Conservation (phyloP, 495 filamentous ascomycete genomes). For the Polyplosphaeria fusca region DNA sequence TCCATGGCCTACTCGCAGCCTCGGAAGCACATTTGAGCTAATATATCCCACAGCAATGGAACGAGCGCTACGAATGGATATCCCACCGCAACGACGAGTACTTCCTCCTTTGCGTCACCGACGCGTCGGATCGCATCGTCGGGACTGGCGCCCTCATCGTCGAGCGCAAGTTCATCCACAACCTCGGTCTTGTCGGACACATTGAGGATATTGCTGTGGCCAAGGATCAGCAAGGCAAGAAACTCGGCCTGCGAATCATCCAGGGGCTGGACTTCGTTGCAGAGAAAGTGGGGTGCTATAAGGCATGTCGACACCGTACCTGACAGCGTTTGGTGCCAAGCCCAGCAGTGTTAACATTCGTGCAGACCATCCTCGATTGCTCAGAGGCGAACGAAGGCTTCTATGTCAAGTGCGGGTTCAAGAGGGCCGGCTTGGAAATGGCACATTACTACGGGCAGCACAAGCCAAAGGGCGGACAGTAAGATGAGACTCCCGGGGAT, state of each 20-base stretch:
- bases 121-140: conserved; percentile 67
- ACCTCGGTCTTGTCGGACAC: conserved; percentile 78
- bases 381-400: conserved; percentile 90
- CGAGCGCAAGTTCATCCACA: conserved; percentile 78
- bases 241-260: conserved; percentile 86
- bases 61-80: conserved; percentile 82
- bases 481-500: background rate
- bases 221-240: conserved; percentile 94
- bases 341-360: conserved; percentile 48
- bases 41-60: conserved; percentile 48
- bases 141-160: conserved; percentile 85
- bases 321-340: background rate
- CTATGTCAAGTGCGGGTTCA: conserved; percentile 97
- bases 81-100: conserved; percentile 72
- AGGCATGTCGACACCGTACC: conserved; percentile 45
- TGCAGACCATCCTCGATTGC: conserved; percentile 66
- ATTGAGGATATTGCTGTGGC: conserved; percentile 98
- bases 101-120: conserved; percentile 77
- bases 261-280: conserved; percentile 90
- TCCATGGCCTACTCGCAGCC: background rate
- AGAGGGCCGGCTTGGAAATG: conserved; percentile 92
- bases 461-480: conserved; percentile 24
- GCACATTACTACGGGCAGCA: conserved; percentile 78
- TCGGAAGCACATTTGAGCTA: background rate
- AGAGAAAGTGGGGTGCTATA: conserved; percentile 83